Percentiles rank a stretch among this genome's conserved stretches.
Evolutionary conservation across 192 early-diverging fungal genomes (phyloP).

Genomic region (Spizellomyces sp.): DNA sequence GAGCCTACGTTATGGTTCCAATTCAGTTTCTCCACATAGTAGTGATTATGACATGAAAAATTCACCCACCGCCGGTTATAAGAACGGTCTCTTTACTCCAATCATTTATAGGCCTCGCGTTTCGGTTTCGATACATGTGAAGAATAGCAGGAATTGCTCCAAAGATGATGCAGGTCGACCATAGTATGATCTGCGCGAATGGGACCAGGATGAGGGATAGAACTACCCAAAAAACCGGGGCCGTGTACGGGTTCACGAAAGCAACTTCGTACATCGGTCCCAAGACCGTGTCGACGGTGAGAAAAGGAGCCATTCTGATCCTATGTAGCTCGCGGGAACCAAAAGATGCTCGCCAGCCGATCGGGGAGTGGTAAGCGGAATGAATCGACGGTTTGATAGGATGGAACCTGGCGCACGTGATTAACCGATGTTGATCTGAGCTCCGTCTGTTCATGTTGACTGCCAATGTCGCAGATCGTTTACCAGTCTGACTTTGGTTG

Average conservation of each 20-base stretch:
- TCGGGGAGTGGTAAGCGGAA: too few relatives aligned
- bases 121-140: conserved; percentile 4
- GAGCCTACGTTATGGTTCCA: conserved; percentile 42
- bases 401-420: too few relatives aligned
- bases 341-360: not conserved
- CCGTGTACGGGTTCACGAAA: conserved; percentile 20
- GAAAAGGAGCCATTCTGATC: not conserved
- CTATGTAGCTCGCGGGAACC: too few relatives aligned
- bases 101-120: conserved; percentile 27
- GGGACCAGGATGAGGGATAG: conserved; percentile 3
- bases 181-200: not conserved
- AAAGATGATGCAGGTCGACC: conserved; percentile 9
- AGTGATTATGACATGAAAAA: not conserved
- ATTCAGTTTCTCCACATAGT: not conserved
- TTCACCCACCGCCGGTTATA: conserved; percentile 61
- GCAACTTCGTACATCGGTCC: conserved; percentile 15
- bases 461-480: conserved; percentile 11
- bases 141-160: conserved; percentile 5
- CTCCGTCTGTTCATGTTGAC: not conserved
- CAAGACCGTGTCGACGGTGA: conserved; percentile 18
- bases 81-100: conserved; percentile 65
- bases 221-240: conserved; percentile 12
- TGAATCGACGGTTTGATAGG: too few relatives aligned
- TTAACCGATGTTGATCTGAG: too few relatives aligned
- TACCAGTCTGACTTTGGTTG: conserved; percentile 18